Percentiles rank a stretch among this genome's conserved stretches.
phyloP scores from a whole-genome alignment of 106 monocot genomes.

The Vanilla planifolia region DNA sequence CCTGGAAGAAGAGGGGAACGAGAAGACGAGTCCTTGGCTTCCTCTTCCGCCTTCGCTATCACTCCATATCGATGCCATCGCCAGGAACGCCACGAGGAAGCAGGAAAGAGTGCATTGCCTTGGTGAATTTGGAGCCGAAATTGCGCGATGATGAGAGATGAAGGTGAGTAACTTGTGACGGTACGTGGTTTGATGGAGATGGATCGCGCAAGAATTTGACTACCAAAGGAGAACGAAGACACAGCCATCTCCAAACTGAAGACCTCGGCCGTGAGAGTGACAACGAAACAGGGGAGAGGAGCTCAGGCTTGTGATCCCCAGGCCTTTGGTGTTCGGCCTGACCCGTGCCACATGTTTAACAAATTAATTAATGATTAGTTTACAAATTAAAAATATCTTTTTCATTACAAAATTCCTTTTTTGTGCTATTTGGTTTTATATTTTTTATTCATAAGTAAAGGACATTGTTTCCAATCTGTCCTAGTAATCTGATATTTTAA shows the following conservation, averaged over 20 bases:
- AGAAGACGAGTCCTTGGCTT: not conserved
- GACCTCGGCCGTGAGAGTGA: too few relatives aligned
- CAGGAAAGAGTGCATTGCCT: not conserved
- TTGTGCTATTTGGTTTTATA: too few relatives aligned
- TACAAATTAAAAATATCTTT: too few relatives aligned
- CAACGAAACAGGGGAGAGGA: too few relatives aligned
- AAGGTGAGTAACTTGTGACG: not conserved
- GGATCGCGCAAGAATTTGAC: not conserved
- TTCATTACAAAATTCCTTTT: too few relatives aligned
- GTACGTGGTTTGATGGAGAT: not conserved
- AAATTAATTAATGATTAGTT: too few relatives aligned
- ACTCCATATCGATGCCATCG: not conserved
- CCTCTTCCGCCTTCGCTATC: not conserved
- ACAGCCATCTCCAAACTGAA: not conserved
- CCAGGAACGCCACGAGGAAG: not conserved
- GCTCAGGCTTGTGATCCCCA: too few relatives aligned
- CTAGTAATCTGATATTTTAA: too few relatives aligned
- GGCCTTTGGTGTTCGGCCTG: too few relatives aligned
- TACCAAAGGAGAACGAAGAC: not conserved
- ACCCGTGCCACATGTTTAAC: too few relatives aligned
- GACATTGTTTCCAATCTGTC: too few relatives aligned
- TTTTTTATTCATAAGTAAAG: too few relatives aligned
- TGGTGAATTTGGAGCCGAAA: not conserved
- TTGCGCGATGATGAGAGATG: constrained; percentile 4
- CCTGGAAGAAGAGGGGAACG: not conserved